phyloP scores from a whole-genome alignment of 2,329 filamentous ascomycete genomes.

The Alternaria burnsii region DNA sequence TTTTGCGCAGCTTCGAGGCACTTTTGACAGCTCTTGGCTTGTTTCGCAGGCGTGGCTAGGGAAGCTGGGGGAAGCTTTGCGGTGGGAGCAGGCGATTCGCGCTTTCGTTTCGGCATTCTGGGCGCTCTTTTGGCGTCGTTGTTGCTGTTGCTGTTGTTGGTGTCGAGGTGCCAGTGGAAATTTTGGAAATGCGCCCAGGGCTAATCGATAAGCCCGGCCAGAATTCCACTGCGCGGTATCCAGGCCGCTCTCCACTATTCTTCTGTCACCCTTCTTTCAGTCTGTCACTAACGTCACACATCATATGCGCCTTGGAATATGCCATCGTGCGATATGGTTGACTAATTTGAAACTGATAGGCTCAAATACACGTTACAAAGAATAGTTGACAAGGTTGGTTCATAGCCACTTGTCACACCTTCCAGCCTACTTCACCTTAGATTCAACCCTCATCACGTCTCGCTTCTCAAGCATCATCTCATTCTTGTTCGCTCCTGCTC shows the following conservation, averaged over 20 bases:
- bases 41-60: slow-evolving; percentile 22
- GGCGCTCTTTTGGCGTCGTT: neutral
- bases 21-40: slow-evolving; percentile 41
- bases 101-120: slow-evolving; percentile 49
- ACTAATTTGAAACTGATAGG: neutral
- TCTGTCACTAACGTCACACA: neutral
- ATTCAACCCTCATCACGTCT: neutral
- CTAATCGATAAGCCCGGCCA: slow-evolving; percentile 22
- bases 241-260: neutral
- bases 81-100: slow-evolving; percentile 26
- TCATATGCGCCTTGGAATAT: neutral
- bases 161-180: slow-evolving; percentile 12
- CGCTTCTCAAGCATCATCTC: neutral
- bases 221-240: neutral
- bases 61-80: slow-evolving; percentile 3
- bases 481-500: neutral
- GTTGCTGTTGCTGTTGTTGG: slow-evolving; percentile 1
- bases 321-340: neutral
- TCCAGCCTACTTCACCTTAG: neutral
- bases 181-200: slow-evolving; percentile 14
- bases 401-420: neutral
- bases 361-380: neutral
- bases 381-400: neutral
- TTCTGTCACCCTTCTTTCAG: neutral
- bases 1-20: slow-evolving; percentile 64